Evolutionary conservation across 163 green algal species (phyloP).

Genomic region (Volvox carteri): DNA sequence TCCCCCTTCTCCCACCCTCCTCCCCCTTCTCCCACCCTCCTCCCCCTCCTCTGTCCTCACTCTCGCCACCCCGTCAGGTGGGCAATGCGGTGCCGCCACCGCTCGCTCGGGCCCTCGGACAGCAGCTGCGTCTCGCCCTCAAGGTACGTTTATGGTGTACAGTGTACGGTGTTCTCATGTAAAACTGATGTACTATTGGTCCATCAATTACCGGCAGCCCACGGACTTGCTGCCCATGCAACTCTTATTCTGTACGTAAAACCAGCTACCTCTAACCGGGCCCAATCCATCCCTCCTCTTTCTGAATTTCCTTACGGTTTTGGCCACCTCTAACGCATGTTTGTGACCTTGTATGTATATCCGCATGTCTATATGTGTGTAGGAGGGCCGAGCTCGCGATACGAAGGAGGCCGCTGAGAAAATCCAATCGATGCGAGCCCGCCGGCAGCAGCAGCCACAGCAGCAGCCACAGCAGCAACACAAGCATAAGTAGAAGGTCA

Average conservation of each 20-base stretch:
- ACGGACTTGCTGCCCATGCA: neutral
- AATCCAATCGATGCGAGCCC: neutral
- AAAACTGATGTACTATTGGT: neutral
- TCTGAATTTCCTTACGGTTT: neutral
- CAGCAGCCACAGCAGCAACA: too few relatives aligned
- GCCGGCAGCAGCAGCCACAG: conserved; percentile 21
- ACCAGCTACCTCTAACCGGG: neutral
- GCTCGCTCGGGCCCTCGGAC: conserved; percentile 83
- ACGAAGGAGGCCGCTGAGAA: neutral
- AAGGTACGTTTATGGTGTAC: conserved; percentile 54
- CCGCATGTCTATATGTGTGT: neutral
- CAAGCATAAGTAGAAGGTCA: too few relatives aligned
- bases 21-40: too few relatives aligned
- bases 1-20: too few relatives aligned
- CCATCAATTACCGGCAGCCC: neutral
- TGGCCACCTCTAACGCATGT: neutral
- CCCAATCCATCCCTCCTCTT: neutral
- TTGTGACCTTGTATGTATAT: neutral
- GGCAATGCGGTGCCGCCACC: conserved; percentile 92
- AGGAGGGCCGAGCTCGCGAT: conserved; percentile 5
- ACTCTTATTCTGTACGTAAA: neutral
- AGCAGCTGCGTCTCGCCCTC: conserved; percentile 78
- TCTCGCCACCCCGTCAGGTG: conserved; percentile 84
- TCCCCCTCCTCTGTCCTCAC: too few relatives aligned
- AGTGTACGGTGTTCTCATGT: too few relatives aligned